Conservation (phyloP, 2,329 filamentous ascomycete species). For the Ophiocordyceps camponoti-leonardi region DNA sequence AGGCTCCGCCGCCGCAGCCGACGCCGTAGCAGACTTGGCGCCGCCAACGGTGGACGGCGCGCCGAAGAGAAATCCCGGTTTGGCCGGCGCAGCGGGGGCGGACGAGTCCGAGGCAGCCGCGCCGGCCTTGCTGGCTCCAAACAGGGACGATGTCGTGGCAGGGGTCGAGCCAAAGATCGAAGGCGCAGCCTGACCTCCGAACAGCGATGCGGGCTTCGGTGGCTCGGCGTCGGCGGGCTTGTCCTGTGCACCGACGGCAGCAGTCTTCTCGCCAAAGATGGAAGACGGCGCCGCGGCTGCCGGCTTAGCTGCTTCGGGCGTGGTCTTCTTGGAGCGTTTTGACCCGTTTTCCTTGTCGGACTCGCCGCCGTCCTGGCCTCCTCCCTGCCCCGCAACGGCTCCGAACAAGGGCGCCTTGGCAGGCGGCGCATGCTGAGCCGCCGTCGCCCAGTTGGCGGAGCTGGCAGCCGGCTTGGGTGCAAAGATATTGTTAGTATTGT, state of each 20-base stretch:
- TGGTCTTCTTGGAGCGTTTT: slow-evolving; percentile 15
- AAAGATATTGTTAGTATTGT: slow-evolving; percentile 14
- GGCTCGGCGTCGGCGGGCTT: slow-evolving; percentile 10
- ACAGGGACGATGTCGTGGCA: background rate
- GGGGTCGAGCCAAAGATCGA: background rate
- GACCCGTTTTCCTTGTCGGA: slow-evolving; percentile 28
- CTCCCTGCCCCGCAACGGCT: slow-evolving; percentile 7
- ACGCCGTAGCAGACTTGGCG: slow-evolving; percentile 7
- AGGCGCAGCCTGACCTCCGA: slow-evolving; percentile 4
- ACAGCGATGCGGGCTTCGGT: slow-evolving; percentile 8
- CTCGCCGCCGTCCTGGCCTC: slow-evolving; percentile 18
- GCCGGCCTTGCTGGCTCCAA: background rate
- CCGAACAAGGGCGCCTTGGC: slow-evolving; percentile 11
- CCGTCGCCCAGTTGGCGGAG: slow-evolving; percentile 12
- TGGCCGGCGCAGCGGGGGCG: slow-evolving; percentile 8
- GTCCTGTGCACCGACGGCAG: slow-evolving; percentile 3
- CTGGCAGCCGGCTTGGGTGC: slow-evolving; percentile 17
- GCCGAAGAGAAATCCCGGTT: slow-evolving; percentile 20
- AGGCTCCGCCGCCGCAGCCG: slow-evolving; percentile 1
- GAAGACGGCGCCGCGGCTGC: slow-evolving; percentile 11
- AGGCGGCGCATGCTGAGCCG: slow-evolving; percentile 14
- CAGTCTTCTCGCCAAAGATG: slow-evolving; percentile 14
- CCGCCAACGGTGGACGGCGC: slow-evolving; percentile 1
- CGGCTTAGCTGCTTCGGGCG: slow-evolving; percentile 14
- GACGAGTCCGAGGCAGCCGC: slow-evolving; percentile 6